Evolutionary conservation across 2,329 filamentous ascomycete species (phyloP), one percentile per base, ranked within the genome.

Genomic region (Coniochaeta ligniaria): DNA sequence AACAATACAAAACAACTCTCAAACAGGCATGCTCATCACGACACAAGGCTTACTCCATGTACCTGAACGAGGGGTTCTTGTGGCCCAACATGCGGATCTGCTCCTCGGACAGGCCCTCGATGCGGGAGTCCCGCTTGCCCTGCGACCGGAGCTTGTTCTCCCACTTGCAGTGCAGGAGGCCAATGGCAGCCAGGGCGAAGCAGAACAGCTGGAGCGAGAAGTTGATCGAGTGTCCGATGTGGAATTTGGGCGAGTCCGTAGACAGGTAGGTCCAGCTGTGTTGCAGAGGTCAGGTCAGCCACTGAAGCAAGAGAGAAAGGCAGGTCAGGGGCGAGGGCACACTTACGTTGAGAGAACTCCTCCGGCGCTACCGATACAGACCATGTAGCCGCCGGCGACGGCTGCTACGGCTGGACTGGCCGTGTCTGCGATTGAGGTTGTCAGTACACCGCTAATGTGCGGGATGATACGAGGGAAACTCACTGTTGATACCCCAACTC

Each of bases 171-270:
- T 58, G 60, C 4, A 38, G 24, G 14, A 61, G 60, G 33, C 60
- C 60, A 20, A 61, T 2, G 20, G 55, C 60, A 24, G 38, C 36
- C 16, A 61, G 33, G 35, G n/a, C n/a, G 43, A 60, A 60, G 59
- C 38, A 58, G 45, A 61, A 7, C 24, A 59, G 45, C 45, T 61
- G 60, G 14, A 61, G 43, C 20, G 60, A n/a, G 55, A 61, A 59
- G 47, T 61, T 61, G 55, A 61, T 61, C n/a, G 60, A 58, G n/a
- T 61, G 60, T n/a, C 60, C 60, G 14, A 58, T 61, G 55, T 61
- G 60, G 35, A 61, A 61, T 33, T 58, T 61, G 26, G 60, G 60
- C 33, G 60, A 61, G 56, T 61, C 60, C 20, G 24, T 61, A 9
- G 41, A 41, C 5, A 61, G 60, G 43, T 61, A 61, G 1, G 60